A percentile compares a stretch with the other conserved stretches of the same genome.
Conservation (phyloP, 139 green algal genomes). For the Coelastrella sp. region DNA sequence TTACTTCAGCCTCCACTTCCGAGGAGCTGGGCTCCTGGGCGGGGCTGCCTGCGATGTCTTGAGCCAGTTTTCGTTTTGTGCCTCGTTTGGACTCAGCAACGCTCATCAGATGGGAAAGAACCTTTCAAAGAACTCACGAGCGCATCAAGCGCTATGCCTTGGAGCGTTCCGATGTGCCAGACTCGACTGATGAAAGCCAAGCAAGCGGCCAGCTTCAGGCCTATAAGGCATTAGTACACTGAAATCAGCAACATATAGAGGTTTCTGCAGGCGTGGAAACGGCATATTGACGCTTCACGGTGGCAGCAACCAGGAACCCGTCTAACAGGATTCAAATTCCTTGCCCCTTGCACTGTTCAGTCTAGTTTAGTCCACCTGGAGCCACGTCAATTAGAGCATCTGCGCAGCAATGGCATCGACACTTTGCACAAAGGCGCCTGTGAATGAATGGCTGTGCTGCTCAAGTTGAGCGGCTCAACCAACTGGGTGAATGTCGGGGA, state of each 20-base stretch:
- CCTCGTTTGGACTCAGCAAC: constrained; percentile 1
- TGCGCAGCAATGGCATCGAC: too few relatives aligned
- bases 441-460: too few relatives aligned
- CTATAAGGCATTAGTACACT: too few relatives aligned
- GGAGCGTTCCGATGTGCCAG: not conserved
- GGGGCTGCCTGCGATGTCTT: constrained; percentile 37
- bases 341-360: too few relatives aligned
- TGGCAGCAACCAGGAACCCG: not conserved
- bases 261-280: too few relatives aligned
- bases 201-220: too few relatives aligned
- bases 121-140: not conserved
- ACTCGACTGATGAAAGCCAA: not conserved
- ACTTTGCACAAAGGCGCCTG: too few relatives aligned
- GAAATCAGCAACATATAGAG: too few relatives aligned
- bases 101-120: constrained; percentile 8
- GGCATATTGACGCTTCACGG: not conserved
- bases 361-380: too few relatives aligned
- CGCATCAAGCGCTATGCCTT: not conserved
- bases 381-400: too few relatives aligned
- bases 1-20: constrained; percentile 41
- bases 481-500: too few relatives aligned
- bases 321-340: not conserved
- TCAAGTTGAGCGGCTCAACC: too few relatives aligned
- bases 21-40: constrained; percentile 27
- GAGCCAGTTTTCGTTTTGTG: constrained; percentile 67